Evolutionary conservation across 2,329 filamentous ascomycete genomes (phyloP).

Genomic region (Aureobasidium lini): DNA sequence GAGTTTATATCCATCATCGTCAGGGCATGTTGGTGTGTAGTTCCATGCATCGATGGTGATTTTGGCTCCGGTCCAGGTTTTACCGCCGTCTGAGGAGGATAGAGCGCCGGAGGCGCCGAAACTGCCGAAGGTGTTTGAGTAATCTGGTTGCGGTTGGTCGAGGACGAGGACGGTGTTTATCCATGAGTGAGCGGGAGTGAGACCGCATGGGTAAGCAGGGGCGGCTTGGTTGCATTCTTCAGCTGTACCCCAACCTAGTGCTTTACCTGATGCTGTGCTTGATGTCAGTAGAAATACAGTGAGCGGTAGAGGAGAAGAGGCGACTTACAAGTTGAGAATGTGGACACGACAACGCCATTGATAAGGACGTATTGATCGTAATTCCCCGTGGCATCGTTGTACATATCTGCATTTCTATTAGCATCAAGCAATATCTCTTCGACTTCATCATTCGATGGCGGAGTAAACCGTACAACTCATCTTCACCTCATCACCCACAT

Average conservation of each 20-base stretch:
- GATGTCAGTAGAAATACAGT: too few species aligned
- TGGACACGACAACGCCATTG: conserved; percentile 34
- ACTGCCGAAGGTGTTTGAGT: conserved; percentile 32
- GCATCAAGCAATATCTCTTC: too few species aligned
- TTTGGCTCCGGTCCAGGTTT: neutral
- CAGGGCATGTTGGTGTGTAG: neutral
- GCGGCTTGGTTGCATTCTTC: neutral
- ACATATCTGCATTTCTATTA: conserved; percentile 25
- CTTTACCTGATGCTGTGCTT: neutral
- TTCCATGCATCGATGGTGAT: neutral
- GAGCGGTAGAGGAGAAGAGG: too few species aligned
- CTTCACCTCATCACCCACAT: neutral
- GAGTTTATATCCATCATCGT: neutral
- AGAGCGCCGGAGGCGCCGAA: neutral
- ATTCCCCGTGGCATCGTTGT: conserved; percentile 32
- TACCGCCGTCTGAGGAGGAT: neutral
- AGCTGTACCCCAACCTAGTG: neutral
- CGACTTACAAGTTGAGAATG: conserved; percentile 39
- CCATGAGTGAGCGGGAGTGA: conserved; percentile 28
- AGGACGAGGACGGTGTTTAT: conserved; percentile 33
- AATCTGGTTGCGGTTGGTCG: conserved; percentile 30
- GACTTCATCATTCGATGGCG: too few species aligned
- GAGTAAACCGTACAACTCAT: too few species aligned
- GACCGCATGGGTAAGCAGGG: neutral
- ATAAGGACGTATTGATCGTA: conserved; percentile 35